Evolutionary conservation across 192 early-diverging fungal genomes (phyloP), one percentile per base, ranked within the genome.

Genomic region (Rhizoclosmatium sp.): DNA sequence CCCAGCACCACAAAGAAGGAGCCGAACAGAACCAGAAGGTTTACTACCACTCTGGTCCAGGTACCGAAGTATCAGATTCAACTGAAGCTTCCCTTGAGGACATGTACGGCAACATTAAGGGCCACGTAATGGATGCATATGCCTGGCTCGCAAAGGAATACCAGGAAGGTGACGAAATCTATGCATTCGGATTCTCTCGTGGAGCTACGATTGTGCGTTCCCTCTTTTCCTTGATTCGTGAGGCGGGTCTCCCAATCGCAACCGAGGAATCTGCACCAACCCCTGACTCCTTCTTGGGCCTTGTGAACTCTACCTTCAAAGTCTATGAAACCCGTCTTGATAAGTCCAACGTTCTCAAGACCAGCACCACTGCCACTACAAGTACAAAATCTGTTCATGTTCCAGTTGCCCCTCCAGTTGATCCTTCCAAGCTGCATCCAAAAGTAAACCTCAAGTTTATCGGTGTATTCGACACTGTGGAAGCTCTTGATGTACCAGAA

Each of bases 141-240:
- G 58, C 68, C 4, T 79, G 78, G 78, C 78, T 79, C 31, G 78
- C 78, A 4, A 54, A 40, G 3, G 49, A 56, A 46, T 79, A 79
- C 59, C 5, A 64, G 14, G 56, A 7, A 44, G 69, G 69, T 16
- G 78, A 79, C 46, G 78, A 79, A 45, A 79, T 79, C 46, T 76
- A 59, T 21, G 78, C 78, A 42, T 69, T 79, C 44, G 78, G 78
- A 19, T 79, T 79, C 71, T 23, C 14, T 39, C 78, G 78, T 16
- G 78, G 78, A 19, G 16, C 71, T 4, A 79, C 78, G 10, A 79
- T 79, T 56, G 78, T 79, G 9, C 69, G 78, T 40, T 79, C 78
- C 41, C 78, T 79, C 2, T 62, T 71, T 45, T 67, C 66, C 3
- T 79, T 79, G 40, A 79, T 79, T 41, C 78, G 78, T 14, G 31